Evolutionary conservation across 805 yeast species (phyloP), one percentile per base, ranked within the genome.

Genomic region (Pichia occidentalis): DNA sequence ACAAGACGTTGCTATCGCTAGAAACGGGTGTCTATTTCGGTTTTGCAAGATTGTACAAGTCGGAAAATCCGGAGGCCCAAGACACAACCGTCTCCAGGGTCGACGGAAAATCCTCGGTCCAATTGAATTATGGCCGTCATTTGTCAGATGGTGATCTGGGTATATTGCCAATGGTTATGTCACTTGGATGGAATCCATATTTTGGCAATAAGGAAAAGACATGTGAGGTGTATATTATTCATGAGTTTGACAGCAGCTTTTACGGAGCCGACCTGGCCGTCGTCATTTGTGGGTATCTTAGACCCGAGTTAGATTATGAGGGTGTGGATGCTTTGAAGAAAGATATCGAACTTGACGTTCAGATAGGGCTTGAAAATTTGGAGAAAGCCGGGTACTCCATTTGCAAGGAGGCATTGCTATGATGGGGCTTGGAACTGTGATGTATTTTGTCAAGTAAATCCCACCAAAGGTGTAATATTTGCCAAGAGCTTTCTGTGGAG

Each of bases 131-230:
- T 51, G 96, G 95, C 1, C 46, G 57, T 5, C 50, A 59, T 8
- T 60, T 87, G 32, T 51, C 48, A 3, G 73, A 69, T 28, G 61
- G 70, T 2, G 67, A 68, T 35, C 45, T 54, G n/a, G 60, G 62
- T 4, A 69, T 68, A 2, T 64, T 77, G 19, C 97, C 97, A 1
- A 86, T 87, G 80, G 98, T 92, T 7, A 81, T 90, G 85, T 85
- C 95, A 7, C 70, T 92, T 14, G 99, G 99, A 1, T 85, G 87
- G 84, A 92, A 92, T 55, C 97, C 98, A 26, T 90, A 80, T 56
- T 92, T 77, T 63, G 73, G 78, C 19, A 88, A 92, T 59, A 68
- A 74, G 34, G 72, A 73, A 49, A 85, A 85, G 60, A 79, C 95
- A 0, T 94, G 92, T 4, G 95, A 92, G 52, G 66, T 92, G 17